A percentile compares a stretch with the other conserved stretches of the same genome.
phyloP scores from a whole-genome alignment of 2,329 filamentous ascomycete species.

The Hymenoscyphus occultus region DNA sequence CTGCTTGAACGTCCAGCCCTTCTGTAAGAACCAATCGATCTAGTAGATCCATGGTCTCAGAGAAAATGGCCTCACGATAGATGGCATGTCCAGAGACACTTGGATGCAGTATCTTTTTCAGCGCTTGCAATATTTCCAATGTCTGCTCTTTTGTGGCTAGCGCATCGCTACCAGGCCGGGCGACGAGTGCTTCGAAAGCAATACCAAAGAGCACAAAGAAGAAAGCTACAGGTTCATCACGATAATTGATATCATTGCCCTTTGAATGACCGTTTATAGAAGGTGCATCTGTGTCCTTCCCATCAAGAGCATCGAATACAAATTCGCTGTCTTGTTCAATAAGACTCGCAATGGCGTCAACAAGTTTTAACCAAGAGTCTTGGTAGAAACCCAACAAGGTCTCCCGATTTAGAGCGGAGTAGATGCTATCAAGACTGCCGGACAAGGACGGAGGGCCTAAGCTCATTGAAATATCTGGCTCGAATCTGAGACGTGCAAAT shows the following conservation, averaged over 20 bases:
- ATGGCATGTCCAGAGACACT: conserved; percentile 95
- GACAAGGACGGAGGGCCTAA: conserved; percentile 77
- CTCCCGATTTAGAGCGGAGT: conserved; percentile 90
- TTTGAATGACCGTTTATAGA: conserved; percentile 49
- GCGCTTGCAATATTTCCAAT: conserved; percentile 80
- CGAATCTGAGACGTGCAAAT: conserved; percentile 88
- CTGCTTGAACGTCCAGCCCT: conserved; percentile 79
- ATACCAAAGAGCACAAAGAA: conserved; percentile 98
- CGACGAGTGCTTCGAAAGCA: conserved; percentile 91
- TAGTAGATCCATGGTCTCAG: conserved; percentile 93
- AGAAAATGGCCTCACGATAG: conserved; percentile 92
- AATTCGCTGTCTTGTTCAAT: conserved; percentile 98
- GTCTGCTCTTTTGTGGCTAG: conserved; percentile 75
- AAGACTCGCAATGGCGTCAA: conserved; percentile 93
- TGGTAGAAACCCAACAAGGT: conserved; percentile 95
- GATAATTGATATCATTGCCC: conserved; percentile 86
- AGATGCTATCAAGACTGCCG: conserved; percentile 87
- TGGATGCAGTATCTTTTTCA: conserved; percentile 93
- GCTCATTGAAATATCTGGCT: conserved; percentile 94
- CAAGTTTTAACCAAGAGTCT: conserved; percentile 92
- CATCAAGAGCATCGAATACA: conserved; percentile 93
- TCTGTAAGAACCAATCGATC: conserved; percentile 92
- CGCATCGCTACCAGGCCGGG: conserved; percentile 65
- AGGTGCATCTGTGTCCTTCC: conserved; percentile 58
- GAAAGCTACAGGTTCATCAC: conserved; percentile 95